Conservation (phyloP, 1,284 basidiomycete genomes). For the Pholiota adiposa region DNA sequence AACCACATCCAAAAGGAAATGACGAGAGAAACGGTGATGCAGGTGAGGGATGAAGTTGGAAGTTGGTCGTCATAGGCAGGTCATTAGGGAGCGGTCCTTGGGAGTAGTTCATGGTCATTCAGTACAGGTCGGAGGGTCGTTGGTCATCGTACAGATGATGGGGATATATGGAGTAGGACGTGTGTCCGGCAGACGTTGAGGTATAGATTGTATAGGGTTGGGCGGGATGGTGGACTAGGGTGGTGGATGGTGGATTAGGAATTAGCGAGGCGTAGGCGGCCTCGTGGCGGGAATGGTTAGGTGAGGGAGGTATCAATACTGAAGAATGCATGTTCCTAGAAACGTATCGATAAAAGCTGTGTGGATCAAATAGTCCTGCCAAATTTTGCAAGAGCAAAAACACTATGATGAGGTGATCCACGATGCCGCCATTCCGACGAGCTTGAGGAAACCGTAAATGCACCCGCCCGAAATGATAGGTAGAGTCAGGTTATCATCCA, state of each 20-base stretch:
- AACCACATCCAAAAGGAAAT: too few species aligned
- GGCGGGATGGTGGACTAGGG: not conserved
- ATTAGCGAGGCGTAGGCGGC: too few species aligned
- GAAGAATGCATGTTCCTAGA: too few species aligned
- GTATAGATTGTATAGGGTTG: too few species aligned
- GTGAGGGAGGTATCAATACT: too few species aligned
- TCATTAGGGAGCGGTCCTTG: too few species aligned
- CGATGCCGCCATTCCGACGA: slow-evolving; percentile 28
- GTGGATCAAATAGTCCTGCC: too few species aligned
- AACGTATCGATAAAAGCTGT: too few species aligned
- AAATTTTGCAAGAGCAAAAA: too few species aligned
- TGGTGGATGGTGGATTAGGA: too few species aligned
- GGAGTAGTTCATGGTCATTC: not conserved
- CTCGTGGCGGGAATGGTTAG: too few species aligned
- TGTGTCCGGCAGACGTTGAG: not conserved
- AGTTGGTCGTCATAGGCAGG: not conserved
- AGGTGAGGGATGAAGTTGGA: not conserved
- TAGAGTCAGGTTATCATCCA: slow-evolving; percentile 94
- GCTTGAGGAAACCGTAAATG: slow-evolving; percentile 72
- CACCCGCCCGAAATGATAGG: slow-evolving; percentile 90
- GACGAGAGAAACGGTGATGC: not conserved
- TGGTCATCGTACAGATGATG: not conserved
- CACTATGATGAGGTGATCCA: slow-evolving; percentile 23
- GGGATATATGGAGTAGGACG: not conserved
- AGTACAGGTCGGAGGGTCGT: not conserved